Conservation (phyloP, 2,329 filamentous ascomycete species). For the Hypomyces rosellus region DNA sequence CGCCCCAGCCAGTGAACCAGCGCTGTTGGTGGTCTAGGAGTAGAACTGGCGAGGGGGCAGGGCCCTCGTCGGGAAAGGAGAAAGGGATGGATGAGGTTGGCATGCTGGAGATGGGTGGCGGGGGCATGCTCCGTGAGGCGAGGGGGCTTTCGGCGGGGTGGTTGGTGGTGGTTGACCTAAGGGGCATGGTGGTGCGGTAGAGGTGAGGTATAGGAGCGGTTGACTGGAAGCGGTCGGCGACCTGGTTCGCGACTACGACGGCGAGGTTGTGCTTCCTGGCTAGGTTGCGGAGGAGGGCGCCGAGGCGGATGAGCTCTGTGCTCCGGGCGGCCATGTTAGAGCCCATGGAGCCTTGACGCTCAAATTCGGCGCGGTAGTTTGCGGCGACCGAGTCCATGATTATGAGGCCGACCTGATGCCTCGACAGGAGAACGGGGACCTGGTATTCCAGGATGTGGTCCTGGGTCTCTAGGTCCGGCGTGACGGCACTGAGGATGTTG, state of each 20-base stretch:
- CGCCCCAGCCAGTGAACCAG: conserved; percentile 95
- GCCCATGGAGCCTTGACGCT: conserved; percentile 44
- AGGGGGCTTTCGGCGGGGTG: conserved; percentile 40
- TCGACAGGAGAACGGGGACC: conserved; percentile 74
- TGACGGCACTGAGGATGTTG: conserved; percentile 71
- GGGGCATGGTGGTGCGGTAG: neutral
- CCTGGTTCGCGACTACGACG: conserved; percentile 90
- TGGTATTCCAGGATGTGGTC: conserved; percentile 93
- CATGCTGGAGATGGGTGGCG: conserved; percentile 26
- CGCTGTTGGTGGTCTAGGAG: conserved; percentile 83
- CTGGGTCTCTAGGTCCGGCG: conserved; percentile 86
- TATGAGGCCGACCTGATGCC: conserved; percentile 72
- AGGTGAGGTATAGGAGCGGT: conserved; percentile 2
- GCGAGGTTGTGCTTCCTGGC: conserved; percentile 70
- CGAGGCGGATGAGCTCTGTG: conserved; percentile 69
- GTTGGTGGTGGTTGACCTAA: neutral
- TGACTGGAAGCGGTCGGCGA: conserved; percentile 72
- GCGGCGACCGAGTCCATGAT: conserved; percentile 89
- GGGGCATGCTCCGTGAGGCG: conserved; percentile 37
- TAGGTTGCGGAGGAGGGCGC: conserved; percentile 67
- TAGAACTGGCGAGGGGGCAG: conserved; percentile 46
- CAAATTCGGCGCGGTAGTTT: conserved; percentile 91
- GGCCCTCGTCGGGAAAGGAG: conserved; percentile 22
- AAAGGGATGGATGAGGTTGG: conserved; percentile 36
- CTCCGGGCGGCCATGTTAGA: conserved; percentile 68